phyloP scores from a whole-genome alignment of 768 basidiomycete species.

The Phanerochaete sordida region DNA sequence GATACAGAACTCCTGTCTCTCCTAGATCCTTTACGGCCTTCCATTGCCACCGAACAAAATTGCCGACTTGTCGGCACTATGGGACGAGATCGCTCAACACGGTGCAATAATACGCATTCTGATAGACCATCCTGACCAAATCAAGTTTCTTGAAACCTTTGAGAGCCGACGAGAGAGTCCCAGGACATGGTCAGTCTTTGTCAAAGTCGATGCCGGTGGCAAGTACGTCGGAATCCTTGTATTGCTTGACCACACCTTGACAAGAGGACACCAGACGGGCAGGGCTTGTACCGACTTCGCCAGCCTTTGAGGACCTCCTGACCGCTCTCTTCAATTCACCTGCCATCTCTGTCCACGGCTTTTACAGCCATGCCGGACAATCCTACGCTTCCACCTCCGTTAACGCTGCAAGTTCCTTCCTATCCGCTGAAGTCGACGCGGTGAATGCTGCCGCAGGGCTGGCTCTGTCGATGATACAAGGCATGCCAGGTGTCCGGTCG shows the following conservation, averaged over 20 bases:
- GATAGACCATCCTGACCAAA: slow-evolving; percentile 74
- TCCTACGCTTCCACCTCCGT: slow-evolving; percentile 74
- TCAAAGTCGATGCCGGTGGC: slow-evolving; percentile 77
- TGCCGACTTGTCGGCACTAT: slow-evolving; percentile 58
- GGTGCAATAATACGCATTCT: slow-evolving; percentile 66
- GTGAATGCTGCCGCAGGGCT: slow-evolving; percentile 64
- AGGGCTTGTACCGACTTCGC: slow-evolving; percentile 54
- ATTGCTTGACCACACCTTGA: slow-evolving; percentile 15
- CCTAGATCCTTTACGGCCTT: slow-evolving; percentile 77
- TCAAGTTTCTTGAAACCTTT: slow-evolving; percentile 59
- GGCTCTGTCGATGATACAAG: slow-evolving; percentile 44
- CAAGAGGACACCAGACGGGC: slow-evolving; percentile 53
- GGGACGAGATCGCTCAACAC: slow-evolving; percentile 48
- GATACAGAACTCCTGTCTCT: not conserved
- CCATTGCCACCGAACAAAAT: slow-evolving; percentile 72
- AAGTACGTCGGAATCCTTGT: slow-evolving; percentile 45
- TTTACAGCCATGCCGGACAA: slow-evolving; percentile 79
- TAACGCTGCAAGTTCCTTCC: slow-evolving; percentile 58
- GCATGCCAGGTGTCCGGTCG: slow-evolving; percentile 27
- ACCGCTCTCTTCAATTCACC: slow-evolving; percentile 48
- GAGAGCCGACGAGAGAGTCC: slow-evolving; percentile 39
- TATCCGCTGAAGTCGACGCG: slow-evolving; percentile 65
- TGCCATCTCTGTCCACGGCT: slow-evolving; percentile 67
- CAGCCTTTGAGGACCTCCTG: slow-evolving; percentile 54
- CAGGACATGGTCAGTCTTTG: slow-evolving; percentile 69